These are phyloP conservation scores for Saccharomycopsis babjevae DNA, from an alignment of 805 yeast species.

Conservation along the genomic window DNA sequence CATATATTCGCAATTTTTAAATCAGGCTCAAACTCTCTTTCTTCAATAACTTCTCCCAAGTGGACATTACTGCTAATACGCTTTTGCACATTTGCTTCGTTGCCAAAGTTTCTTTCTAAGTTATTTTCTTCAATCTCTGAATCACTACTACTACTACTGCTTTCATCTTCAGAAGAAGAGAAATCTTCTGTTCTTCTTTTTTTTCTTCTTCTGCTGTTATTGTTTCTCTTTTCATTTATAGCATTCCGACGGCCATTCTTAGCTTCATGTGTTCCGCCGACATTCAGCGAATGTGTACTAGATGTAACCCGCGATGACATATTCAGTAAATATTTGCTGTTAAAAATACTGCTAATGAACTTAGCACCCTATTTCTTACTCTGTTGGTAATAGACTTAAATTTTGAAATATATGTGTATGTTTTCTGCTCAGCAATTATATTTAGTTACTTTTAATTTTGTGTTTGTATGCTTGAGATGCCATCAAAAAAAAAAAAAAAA, in stretches of 20 bases:
- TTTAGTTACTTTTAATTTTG: background rate
- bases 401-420: background rate
- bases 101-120: background rate
- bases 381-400: background rate
- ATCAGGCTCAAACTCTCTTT: background rate
- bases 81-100: background rate
- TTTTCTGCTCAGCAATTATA: background rate
- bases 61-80: background rate
- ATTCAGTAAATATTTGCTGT: no score
- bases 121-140: background rate
- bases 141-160: constrained; percentile 1
- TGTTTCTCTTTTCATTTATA: background rate
- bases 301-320: no score
- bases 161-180: background rate
- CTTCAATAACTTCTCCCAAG: constrained; percentile 1
- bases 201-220: constrained; percentile 9
- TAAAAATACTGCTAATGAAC: no score
- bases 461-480: background rate
- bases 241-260: background rate
- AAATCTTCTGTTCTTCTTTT: constrained; percentile 18
- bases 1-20: background rate
- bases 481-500: background rate
- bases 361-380: no score
- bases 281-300: background rate
- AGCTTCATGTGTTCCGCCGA: background rate